A percentile compares a stretch with the other conserved stretches of the same genome.
Conservation (phyloP, 148 eudicot genomes). For the Diospyros lotus region DNA sequence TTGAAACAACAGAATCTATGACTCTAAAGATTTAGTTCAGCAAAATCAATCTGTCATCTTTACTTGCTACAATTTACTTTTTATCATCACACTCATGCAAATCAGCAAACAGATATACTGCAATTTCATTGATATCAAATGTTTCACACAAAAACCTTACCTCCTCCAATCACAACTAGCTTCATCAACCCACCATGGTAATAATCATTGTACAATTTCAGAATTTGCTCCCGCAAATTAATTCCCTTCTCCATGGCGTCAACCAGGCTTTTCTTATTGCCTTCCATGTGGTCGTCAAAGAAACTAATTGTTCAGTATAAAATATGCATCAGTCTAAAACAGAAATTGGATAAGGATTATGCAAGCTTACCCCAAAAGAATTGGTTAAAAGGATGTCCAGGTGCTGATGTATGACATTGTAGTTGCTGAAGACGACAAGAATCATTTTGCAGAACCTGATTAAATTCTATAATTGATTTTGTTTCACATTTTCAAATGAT, state of each 20-base stretch:
- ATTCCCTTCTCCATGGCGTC: conserved; percentile 93
- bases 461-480: conserved; percentile 53
- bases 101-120: not conserved
- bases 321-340: conserved; percentile 5
- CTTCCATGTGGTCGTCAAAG: conserved; percentile 27
- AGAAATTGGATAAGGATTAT: conserved; percentile 7
- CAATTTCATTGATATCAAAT: not conserved
- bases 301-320: conserved; percentile 5
- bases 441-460: conserved; percentile 94
- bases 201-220: conserved; percentile 64
- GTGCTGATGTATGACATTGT: conserved; percentile 80
- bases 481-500: conserved; percentile 7
- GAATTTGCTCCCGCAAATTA: conserved; percentile 66
- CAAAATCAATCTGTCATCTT: not conserved
- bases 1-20: not conserved
- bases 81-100: not conserved
- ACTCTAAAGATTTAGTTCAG: not conserved
- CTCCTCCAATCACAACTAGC: conserved; percentile 90
- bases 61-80: not conserved
- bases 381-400: conserved; percentile 73
- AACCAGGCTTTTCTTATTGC: conserved; percentile 88
- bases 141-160: conserved; percentile 29
- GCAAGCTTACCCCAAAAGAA: conserved; percentile 81
- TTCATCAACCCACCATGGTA: conserved; percentile 79
- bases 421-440: conserved; percentile 92